phyloP scores from a whole-genome alignment of 768 basidiomycete genomes.

The Rhodotorula kratochvilovae region DNA sequence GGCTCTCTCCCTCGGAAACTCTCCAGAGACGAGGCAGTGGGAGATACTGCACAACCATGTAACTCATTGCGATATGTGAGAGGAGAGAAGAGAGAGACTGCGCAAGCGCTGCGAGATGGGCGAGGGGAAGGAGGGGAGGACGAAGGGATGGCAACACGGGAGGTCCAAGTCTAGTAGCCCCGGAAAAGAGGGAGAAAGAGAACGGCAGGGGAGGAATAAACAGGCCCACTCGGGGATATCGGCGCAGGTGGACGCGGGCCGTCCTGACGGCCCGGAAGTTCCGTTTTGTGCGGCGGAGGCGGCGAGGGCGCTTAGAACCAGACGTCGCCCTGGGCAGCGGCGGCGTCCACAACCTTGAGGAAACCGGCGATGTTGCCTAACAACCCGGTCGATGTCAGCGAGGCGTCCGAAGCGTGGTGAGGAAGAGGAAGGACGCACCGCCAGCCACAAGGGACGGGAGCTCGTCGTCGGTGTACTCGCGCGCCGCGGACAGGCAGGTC shows the following conservation, averaged over 20 bases:
- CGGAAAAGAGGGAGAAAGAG: background rate
- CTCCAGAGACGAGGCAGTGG: too few relatives aligned
- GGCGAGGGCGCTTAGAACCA: slow-evolving; percentile 52
- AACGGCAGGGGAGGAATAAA: background rate
- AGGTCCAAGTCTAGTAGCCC: background rate
- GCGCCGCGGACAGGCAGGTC: slow-evolving; percentile 57
- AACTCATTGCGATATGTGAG: too few relatives aligned
- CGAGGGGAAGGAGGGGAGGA: background rate
- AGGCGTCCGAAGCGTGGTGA: too few relatives aligned
- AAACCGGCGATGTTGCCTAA: too few relatives aligned
- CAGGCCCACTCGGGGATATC: background rate
- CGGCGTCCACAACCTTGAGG: too few relatives aligned
- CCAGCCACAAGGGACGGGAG: slow-evolving; percentile 58
- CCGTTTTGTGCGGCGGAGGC: background rate
- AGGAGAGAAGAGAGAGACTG: too few relatives aligned
- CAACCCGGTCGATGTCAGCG: too few relatives aligned
- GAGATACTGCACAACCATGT: too few relatives aligned
- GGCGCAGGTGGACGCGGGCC: background rate
- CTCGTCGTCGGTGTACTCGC: slow-evolving; percentile 56
- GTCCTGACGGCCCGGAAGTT: background rate
- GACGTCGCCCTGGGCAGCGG: too few relatives aligned
- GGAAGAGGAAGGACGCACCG: slow-evolving; percentile 69
- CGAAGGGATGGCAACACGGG: background rate
- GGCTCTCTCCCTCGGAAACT: too few relatives aligned
- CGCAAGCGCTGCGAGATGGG: too few relatives aligned